Percentiles rank a stretch among this genome's conserved stretches.
These are phyloP conservation scores for Nigrospora sphaerica DNA, from an alignment of 2,329 filamentous ascomycete species.

Conservation along the genomic window DNA sequence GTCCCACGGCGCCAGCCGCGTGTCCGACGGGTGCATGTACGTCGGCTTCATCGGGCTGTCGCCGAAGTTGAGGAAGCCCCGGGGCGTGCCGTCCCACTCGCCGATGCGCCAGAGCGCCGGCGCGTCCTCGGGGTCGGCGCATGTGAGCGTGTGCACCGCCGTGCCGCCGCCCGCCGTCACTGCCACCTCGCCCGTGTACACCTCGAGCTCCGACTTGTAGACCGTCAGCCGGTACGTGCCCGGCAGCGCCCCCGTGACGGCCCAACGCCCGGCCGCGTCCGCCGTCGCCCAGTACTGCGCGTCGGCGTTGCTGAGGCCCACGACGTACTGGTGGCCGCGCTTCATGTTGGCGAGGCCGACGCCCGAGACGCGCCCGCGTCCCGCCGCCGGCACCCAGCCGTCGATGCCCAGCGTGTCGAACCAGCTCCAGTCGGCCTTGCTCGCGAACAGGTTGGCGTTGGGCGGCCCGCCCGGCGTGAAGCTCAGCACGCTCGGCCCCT, in stretches of 20 bases:
- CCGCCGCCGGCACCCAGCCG: slow-evolving; percentile 21
- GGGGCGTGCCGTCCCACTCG: slow-evolving; percentile 26
- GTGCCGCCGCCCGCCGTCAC: slow-evolving; percentile 20
- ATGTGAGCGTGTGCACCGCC: slow-evolving; percentile 20
- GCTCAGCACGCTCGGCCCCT: slow-evolving; percentile 30
- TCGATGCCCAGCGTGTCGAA: slow-evolving; percentile 21
- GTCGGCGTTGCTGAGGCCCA: slow-evolving; percentile 24
- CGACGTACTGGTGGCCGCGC: slow-evolving; percentile 27
- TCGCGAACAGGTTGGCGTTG: slow-evolving; percentile 25
- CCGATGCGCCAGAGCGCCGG: slow-evolving; percentile 27
- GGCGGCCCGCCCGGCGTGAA: slow-evolving; percentile 30
- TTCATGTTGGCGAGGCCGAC: slow-evolving; percentile 29
- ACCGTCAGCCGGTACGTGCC: slow-evolving; percentile 25
- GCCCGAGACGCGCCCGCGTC: slow-evolving; percentile 20
- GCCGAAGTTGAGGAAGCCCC: slow-evolving; percentile 26
- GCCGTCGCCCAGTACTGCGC: slow-evolving; percentile 29
- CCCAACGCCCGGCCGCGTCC: slow-evolving; percentile 16
- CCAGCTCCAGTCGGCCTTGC: slow-evolving; percentile 27
- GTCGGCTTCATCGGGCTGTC: slow-evolving; percentile 31
- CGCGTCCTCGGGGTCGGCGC: slow-evolving; percentile 22
- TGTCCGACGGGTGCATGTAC: slow-evolving; percentile 31
- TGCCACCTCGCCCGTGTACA: slow-evolving; percentile 16
- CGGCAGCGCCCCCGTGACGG: slow-evolving; percentile 20
- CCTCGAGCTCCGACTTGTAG: slow-evolving; percentile 26
- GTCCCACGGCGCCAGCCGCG: slow-evolving; percentile 21